These are phyloP conservation scores for Mucor saturninus DNA, from an alignment of 371 early-diverging fungal species.

Conservation along the genomic window DNA sequence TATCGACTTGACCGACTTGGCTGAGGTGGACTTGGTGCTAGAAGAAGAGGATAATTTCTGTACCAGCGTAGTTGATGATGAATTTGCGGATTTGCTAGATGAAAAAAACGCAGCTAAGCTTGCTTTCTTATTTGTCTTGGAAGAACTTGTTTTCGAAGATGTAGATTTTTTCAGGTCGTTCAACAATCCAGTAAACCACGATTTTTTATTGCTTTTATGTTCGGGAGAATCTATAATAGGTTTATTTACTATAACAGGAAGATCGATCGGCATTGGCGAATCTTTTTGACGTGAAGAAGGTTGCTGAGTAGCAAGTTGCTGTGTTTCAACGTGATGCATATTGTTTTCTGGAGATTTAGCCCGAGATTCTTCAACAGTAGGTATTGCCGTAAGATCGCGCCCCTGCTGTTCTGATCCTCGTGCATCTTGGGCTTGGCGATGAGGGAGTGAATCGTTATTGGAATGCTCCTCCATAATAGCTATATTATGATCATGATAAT, in stretches of 20 bases:
- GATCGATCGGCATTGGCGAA: background rate
- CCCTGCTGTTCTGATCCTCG: no score
- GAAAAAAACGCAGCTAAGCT: no score
- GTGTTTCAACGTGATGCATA: no score
- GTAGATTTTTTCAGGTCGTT: constrained; percentile 7
- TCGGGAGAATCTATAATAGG: background rate
- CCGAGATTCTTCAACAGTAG: no score
- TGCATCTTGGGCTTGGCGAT: background rate
- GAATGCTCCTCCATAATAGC: background rate
- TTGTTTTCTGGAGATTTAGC: no score
- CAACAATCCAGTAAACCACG: constrained; percentile 7
- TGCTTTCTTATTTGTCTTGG: background rate
- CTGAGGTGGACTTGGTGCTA: background rate
- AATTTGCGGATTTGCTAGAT: no score
- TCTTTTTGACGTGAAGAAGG: background rate
- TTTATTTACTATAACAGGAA: background rate
- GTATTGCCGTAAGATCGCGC: no score
- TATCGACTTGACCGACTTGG: background rate
- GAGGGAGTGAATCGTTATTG: background rate
- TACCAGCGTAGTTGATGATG: no score
- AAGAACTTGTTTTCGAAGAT: no score
- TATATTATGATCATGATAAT: background rate
- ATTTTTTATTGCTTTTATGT: constrained; percentile 2
- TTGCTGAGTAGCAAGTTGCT: background rate
- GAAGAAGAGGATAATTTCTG: no score